Conservation (phyloP, 192 early-diverging fungal species). For the Endogone sp. region DNA sequence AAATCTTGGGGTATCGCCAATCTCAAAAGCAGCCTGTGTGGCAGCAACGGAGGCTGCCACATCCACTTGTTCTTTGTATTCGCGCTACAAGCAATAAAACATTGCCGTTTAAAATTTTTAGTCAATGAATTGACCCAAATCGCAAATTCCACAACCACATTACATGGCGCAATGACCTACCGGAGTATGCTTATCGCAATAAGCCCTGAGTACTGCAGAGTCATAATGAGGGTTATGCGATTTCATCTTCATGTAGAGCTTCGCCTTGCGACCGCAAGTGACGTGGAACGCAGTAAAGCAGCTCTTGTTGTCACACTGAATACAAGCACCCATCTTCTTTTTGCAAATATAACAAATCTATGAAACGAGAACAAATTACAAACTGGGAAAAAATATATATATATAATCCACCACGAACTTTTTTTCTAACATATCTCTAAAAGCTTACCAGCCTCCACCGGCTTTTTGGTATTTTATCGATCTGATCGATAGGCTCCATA, state of each 20-base stretch:
- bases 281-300: conserved; percentile 93
- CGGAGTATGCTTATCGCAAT: conserved; percentile 92
- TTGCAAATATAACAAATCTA: conserved; percentile 84
- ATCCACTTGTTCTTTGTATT: conserved; percentile 47
- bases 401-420: conserved; percentile 1
- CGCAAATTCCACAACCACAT: too few relatives aligned
- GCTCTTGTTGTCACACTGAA: conserved; percentile 89
- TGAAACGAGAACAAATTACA: neutral
- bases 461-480: conserved; percentile 84
- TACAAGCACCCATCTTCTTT: conserved; percentile 78
- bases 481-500: conserved; percentile 97
- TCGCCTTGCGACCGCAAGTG: conserved; percentile 86
- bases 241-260: conserved; percentile 84
- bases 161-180: too few relatives aligned
- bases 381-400: conserved; percentile 8
- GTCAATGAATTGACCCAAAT: too few relatives aligned
- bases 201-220: conserved; percentile 59
- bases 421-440: too few relatives aligned
- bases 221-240: conserved; percentile 54
- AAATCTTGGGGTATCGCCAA: conserved; percentile 8
- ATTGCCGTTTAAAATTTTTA: too few relatives aligned
- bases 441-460: conserved; percentile 72
- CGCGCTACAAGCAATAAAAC: conserved; percentile 28
- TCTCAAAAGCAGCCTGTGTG: conserved; percentile 26
- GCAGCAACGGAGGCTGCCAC: conserved; percentile 25